Evolutionary conservation across 805 yeast species (phyloP).

Genomic region (Saccharomyces mikatae): DNA sequence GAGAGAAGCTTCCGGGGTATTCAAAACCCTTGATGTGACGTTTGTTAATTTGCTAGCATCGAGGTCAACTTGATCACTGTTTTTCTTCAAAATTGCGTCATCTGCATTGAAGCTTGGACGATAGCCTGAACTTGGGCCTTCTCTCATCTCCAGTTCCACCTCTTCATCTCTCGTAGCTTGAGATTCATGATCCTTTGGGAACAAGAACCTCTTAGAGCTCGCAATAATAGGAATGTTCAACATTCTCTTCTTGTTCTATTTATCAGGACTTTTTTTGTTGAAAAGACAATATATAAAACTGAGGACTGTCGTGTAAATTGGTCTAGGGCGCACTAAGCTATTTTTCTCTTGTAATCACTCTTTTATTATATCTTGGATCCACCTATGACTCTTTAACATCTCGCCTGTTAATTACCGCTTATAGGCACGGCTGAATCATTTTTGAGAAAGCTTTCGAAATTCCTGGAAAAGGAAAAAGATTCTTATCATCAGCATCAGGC

Average conservation of each 20-base stretch:
- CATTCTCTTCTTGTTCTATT: neutral
- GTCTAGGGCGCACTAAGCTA: neutral
- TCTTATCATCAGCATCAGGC: neutral
- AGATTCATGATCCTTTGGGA: conserved; percentile 4
- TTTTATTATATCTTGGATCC: neutral
- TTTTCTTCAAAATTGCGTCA: conserved; percentile 6
- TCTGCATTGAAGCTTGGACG: neutral
- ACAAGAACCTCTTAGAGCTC: conserved; percentile 8
- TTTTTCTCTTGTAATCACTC: neutral
- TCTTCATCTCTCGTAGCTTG: neutral
- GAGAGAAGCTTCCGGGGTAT: conserved; percentile 2
- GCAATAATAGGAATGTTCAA: neutral
- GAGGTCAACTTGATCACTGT: conserved; percentile 3
- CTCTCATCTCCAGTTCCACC: conserved; percentile 5
- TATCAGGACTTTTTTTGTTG: neutral
- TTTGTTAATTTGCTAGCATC: neutral
- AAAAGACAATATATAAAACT: too few relatives aligned
- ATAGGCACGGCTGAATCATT: neutral
- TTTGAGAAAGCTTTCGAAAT: neutral
- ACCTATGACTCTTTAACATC: neutral
- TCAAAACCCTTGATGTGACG: conserved; percentile 1
- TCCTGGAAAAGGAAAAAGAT: neutral
- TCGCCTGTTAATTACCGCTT: neutral
- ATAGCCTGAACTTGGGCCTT: conserved; percentile 6
- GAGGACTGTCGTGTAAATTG: too few relatives aligned